Conservation (phyloP, 73 alveolate species). For the Tetrahymena elliotti region DNA sequence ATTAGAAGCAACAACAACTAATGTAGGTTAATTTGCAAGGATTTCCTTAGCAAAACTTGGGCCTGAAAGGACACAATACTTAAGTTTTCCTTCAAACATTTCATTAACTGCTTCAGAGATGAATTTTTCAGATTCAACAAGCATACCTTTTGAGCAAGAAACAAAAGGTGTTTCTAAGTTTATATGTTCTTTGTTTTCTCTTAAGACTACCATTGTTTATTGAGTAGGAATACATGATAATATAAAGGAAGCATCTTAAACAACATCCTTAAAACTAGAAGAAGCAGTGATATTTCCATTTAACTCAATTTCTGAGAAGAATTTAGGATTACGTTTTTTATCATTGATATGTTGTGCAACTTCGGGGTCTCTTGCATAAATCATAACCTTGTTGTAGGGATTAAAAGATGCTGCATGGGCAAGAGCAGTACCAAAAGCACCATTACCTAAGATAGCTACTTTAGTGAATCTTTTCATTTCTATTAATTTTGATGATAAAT, state of each 20-base stretch:
- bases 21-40: conserved; percentile 26
- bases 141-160: conserved; percentile 53
- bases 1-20: conserved; percentile 42
- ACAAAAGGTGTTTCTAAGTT: conserved; percentile 49
- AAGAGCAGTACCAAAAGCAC: conserved; percentile 66
- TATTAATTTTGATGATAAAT: neutral
- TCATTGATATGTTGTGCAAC: conserved; percentile 19
- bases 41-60: conserved; percentile 60
- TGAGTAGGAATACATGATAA: conserved; percentile 52
- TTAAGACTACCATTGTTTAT: conserved; percentile 34
- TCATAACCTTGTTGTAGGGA: conserved; percentile 30
- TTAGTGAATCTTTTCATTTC: conserved; percentile 15
- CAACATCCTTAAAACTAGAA: conserved; percentile 40
- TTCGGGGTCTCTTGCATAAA: conserved; percentile 41
- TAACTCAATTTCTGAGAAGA: conserved; percentile 27
- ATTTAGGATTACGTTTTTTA: conserved; percentile 40
- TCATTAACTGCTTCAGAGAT: conserved; percentile 44
- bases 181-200: conserved; percentile 21
- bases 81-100: conserved; percentile 40
- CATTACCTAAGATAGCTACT: conserved; percentile 55
- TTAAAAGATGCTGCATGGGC: conserved; percentile 50
- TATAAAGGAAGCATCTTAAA: conserved; percentile 35
- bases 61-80: conserved; percentile 51
- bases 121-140: conserved; percentile 25
- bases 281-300: conserved; percentile 42